Evolutionary conservation across 2,329 filamentous ascomycete species (phyloP).

Genomic region (Setomelanomma holmii): DNA sequence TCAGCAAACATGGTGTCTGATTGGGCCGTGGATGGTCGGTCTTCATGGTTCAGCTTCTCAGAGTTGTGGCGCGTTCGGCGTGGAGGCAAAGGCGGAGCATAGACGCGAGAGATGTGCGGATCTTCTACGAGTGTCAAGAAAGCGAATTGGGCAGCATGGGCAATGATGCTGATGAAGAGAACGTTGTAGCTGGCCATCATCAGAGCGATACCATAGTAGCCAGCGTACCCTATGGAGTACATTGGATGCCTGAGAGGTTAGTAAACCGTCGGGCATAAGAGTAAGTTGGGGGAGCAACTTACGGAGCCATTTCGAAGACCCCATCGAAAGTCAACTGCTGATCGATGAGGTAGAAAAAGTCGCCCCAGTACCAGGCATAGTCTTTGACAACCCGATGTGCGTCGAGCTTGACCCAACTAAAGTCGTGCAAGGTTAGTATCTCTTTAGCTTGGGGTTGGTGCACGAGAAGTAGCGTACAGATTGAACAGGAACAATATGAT

Average conservation of each 20-base stretch:
- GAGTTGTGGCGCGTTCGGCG: constrained; percentile 64
- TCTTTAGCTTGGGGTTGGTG: not conserved
- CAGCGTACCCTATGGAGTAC: constrained; percentile 74
- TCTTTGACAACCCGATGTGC: constrained; percentile 98
- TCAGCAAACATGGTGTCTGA: constrained; percentile 49
- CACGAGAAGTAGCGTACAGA: constrained; percentile 9
- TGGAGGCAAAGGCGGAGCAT: constrained; percentile 87
- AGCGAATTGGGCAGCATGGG: constrained; percentile 91
- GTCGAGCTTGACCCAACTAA: constrained; percentile 94
- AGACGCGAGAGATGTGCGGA: constrained; percentile 97
- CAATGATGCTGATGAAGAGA: constrained; percentile 93
- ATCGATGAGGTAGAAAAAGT: constrained; percentile 98
- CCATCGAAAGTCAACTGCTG: constrained; percentile 98
- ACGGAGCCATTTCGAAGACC: constrained; percentile 96
- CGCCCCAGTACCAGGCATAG: constrained; percentile 99
- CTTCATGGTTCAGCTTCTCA: constrained; percentile 50
- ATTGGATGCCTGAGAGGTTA: constrained; percentile 16
- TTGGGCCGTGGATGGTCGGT: constrained; percentile 43
- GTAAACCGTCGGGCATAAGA: constrained; percentile 2
- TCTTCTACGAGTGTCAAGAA: constrained; percentile 94
- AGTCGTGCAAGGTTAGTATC: not conserved
- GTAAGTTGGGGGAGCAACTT: constrained; percentile 5
- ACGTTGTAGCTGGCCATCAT: constrained; percentile 99
- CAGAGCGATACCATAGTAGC: constrained; percentile 97
- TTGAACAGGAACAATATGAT: constrained; percentile 88